Base-by-base conservation (phyloP, 2,329 filamentous ascomycete genomes). In the Cercospora brassicicola region DNA sequence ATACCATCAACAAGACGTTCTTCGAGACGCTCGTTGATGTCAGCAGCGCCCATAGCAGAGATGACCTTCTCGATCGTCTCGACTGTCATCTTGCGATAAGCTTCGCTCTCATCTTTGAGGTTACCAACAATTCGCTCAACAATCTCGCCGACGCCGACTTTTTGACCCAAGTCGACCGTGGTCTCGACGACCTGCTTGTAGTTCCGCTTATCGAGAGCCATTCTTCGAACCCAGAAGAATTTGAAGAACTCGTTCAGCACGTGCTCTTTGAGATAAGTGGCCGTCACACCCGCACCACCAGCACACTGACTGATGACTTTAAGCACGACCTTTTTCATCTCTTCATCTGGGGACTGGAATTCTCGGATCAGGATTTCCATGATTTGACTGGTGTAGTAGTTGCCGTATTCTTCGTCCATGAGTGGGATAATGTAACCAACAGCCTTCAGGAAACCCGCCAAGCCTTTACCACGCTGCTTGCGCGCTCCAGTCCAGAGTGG, bases 381-480 rank as follows among this genome's bases (percentile, higher is more conserved):
- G 76, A 99, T 97, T 80, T 99, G 94, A 73, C 90, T 92, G 8
- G 95, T 98, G 78, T 99, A 99, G 82, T 99, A 99, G 79, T 97
- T 98, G 81, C 95, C 94, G 79, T 97, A 98, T 78, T 99, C 95
- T 81, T 99, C 95, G 82, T 99, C 95, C 95, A 99, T 99, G 62
- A 99, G 87, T 4, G 95, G 95, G 71, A 99, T 98, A 77, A 99
- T 97, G 79, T 95, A 98, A 28, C 95, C 95, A 53, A 99, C 94
- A 57, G 95, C 95, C 82, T 99, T 99, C 69, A 99, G 84, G 81
- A 97, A 99, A 13, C 93, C 94, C 26, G 95, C 94, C 55, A 99
- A 86, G 75, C 94, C 94, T 80, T 99, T 99, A 71, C 95, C 95
- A 77, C 95, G 90, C 81, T 99, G 95, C 82, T 97, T 97, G 71